Evolutionary conservation across 2,329 filamentous ascomycete species (phyloP).

Genomic region (Aspergillus fructus): DNA sequence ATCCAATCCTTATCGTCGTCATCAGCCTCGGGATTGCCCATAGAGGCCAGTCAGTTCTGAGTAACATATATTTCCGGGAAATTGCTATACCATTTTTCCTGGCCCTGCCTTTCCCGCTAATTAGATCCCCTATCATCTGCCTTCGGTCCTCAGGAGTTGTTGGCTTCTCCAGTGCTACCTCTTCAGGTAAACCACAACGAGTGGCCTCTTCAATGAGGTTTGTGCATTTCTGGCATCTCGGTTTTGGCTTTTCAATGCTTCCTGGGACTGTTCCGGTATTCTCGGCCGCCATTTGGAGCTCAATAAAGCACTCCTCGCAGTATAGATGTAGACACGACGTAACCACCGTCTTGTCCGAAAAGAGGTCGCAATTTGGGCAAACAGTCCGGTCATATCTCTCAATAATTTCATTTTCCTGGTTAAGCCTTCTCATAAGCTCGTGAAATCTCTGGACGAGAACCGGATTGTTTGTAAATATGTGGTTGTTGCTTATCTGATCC

Average conservation of each 20-base stretch:
- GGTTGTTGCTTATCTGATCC: not conserved
- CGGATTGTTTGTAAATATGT: conserved; percentile 1
- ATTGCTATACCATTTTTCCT: conserved; percentile 4
- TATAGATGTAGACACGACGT: conserved; percentile 58
- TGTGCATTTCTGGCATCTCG: conserved; percentile 21
- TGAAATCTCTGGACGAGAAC: conserved; percentile 38
- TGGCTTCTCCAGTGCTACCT: not conserved
- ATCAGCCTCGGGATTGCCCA: conserved; percentile 7
- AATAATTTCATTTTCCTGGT: conserved; percentile 31
- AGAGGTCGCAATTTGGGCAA: conserved; percentile 46
- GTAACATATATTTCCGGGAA: not conserved
- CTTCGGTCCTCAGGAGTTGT: not conserved
- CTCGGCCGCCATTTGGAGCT: conserved; percentile 5
- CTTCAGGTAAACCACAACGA: conserved; percentile 11
- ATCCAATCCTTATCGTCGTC: conserved; percentile 32
- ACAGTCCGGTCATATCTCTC: conserved; percentile 32
- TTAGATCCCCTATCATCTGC: conserved; percentile 5
- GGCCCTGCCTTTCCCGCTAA: not conserved
- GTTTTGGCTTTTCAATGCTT: conserved; percentile 18
- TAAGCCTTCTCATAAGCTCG: conserved; percentile 40
- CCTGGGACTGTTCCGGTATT: not conserved
- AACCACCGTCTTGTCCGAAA: conserved; percentile 42
- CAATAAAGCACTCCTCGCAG: conserved; percentile 50
- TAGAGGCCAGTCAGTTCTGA: not conserved
- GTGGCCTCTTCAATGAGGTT: conserved; percentile 16